Base-by-base conservation (phyloP, 2,329 filamentous ascomycete species). In the Aspergillus uvarum region DNA sequence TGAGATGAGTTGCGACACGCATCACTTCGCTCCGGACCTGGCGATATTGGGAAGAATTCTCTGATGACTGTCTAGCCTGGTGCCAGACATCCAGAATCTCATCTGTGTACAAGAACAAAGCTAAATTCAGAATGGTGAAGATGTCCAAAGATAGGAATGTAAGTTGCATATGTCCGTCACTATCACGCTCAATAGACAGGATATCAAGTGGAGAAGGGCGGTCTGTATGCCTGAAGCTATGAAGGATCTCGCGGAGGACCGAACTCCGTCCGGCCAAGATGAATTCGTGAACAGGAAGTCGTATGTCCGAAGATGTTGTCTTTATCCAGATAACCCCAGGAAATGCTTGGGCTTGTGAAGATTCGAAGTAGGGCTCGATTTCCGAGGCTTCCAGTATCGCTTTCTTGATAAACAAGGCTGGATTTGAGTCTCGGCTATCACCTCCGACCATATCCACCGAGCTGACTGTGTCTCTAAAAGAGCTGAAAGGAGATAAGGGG, bases 21-120 rank as follows among this genome's bases (percentile, higher is more conserved):
- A 96, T 95, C n/a, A 98, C 79, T 70, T 98, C 94, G 0, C 81
- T 83, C 21, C 94, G 88, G 19, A 96, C 83, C 68, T 93, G 87
- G 24, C 92, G 89, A 72, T 92, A 96, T 47, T 90, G 84, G 67
- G 85, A 83, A 0, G 90, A 88, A 71, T 89, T 80, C 11, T 85
- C 78, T 2, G 87, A 85, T 21, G 86, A 84, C 63, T 87, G 84
- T 63, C 81, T 85, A 4, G 88, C 88, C 63, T 89, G 88, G 65
- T 93, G 90, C 95, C 95, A 98, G 19, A 93, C 89, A 60, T 95
- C 91, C 32, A 96, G 82, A 16, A 93, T 79, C 4, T 81, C 82
- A 70, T 98, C 95, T 5, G 87, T 88, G 72, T 98, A 98, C 7
- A 89, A 72, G 68, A 91, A 97, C 10, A 94, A 80, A 1, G 89